These are phyloP conservation scores for Talaromyces proteolyticus DNA, from an alignment of 495 filamentous ascomycete genomes.

Conservation along the genomic window DNA sequence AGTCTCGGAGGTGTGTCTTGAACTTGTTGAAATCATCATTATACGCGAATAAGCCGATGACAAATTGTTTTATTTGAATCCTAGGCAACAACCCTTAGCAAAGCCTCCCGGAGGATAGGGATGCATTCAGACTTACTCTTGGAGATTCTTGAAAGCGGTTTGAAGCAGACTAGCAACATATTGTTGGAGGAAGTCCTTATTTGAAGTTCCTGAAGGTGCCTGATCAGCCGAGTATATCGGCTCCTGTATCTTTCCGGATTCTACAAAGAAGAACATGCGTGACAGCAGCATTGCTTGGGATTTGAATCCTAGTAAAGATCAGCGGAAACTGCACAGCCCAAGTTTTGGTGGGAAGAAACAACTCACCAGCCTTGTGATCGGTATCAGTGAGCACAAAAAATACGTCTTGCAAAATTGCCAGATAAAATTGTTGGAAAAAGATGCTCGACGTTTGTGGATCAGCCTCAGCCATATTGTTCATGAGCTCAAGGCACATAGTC, in stretches of 20 bases:
- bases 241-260: slow-evolving; percentile 78
- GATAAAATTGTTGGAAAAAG: slow-evolving; percentile 97
- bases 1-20: slow-evolving; percentile 91
- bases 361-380: slow-evolving; percentile 88
- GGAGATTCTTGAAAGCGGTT: slow-evolving; percentile 89
- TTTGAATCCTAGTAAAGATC: slow-evolving; percentile 67
- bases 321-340: no score
- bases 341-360: neutral
- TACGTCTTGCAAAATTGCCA: slow-evolving; percentile 92
- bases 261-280: slow-evolving; percentile 91
- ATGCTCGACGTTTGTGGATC: slow-evolving; percentile 77
- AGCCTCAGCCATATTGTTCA: slow-evolving; percentile 94
- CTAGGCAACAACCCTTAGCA: slow-evolving; percentile 45
- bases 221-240: slow-evolving; percentile 82
- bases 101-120: neutral
- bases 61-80: slow-evolving; percentile 80
- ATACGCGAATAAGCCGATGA: slow-evolving; percentile 74
- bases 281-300: slow-evolving; percentile 89
- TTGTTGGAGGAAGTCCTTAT: slow-evolving; percentile 81
- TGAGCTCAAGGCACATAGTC: slow-evolving; percentile 97
- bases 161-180: slow-evolving; percentile 83
- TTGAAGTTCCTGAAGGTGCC: slow-evolving; percentile 74
- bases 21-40: slow-evolving; percentile 82
- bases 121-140: slow-evolving; percentile 56
- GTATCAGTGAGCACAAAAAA: slow-evolving; percentile 98